Evolutionary conservation across 805 yeast genomes (phyloP), one percentile per base, ranked within the genome.

Genomic region (Cyberlindnera maritima): DNA sequence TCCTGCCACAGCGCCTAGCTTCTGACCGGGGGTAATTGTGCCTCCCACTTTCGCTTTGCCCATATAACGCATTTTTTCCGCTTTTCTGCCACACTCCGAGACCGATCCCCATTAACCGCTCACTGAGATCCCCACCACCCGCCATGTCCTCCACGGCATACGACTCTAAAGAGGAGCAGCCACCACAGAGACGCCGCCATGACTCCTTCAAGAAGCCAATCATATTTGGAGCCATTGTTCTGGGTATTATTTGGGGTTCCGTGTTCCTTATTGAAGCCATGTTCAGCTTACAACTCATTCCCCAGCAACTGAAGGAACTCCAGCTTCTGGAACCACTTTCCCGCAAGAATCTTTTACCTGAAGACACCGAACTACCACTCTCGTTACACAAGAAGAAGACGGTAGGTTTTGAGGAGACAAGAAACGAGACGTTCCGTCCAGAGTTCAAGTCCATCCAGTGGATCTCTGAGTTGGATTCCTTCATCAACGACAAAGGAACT

Each of bases 361-460:
- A 10, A n/a, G 17, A 36, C 15, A 9, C 17, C 11, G 44, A 25
- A 13, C 39, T 19, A 21, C 28, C 36, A 7, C 29, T 32, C 4
- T 47, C 26, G 29, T 3, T 11, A 14, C 12, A 17, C 15, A 18
- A 28, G 18, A 46, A 36, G 42, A 33, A 36, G 19, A 39, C 52
- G 15, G 46, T 61, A 3, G 55, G 62, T 0, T 74, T 80, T 43
- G 66, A 68, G 1, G 67, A 70, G 35, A 67, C 73, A 2, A 73
- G 92, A 53, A 76, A 77, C 42, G 80, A 80, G 1, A 71, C 76
- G 3, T 85, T 85, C 55, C 50, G 60, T 0, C 84, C 94, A 0
- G 64, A 68, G 14, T 64, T 58, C 41, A 76, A 78, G 50, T 63
- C 75, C 9, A 70, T 88, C 28, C 92, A 85, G 62, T 88, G 96